Evolutionary conservation across 768 basidiomycete genomes (phyloP), one percentile per base, ranked within the genome.

Genomic region (Cystobasidium ongulense): DNA sequence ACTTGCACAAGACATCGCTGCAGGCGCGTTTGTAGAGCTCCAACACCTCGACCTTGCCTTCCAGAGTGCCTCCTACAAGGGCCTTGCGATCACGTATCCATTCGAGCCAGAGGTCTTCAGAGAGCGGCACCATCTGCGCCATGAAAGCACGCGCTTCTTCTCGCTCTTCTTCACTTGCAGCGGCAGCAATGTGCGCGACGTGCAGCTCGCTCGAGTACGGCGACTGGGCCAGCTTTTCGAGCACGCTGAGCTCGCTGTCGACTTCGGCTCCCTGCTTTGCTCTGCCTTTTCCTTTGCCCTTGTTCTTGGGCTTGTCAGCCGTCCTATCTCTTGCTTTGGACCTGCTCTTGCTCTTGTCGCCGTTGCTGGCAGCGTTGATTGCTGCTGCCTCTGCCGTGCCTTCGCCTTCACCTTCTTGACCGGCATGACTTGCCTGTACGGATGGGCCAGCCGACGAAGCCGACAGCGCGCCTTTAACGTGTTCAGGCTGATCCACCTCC

Each of bases 11-110:
- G 5, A 2, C 31, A 17, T 71, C 68, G 11, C 11, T 33, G 54
- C 68, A 71, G 15, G 68, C 68, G 15, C 68, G 52, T 36, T 71
- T 71, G 53, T 59, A 71, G 27, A 71, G 54, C 25, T 71, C 68
- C 13, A 71, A 53, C 33, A 71, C 53, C 25, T 71, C 68, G 21
- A 71, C 54, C 13, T 29, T 54, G 23, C 50, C 54, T 36, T 72
- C 50, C 57, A 59, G 31, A 10, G 53, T 41, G 17, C 23, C 21
- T 1, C 18, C 53, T 3, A 18, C 18, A 18, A 25, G 23, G 27
- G 21, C 59, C 43, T 71, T 31, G 31, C 31, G 18, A 33, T 72
- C 71, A 7, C 39, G 15, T 25, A 72, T 62, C 74, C 74, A 75
- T 17, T 72, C 17, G 10, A 50, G 18, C 71, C 53, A 62, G 41